Base-by-base conservation (phyloP, 1,284 basidiomycete species). In the Rhodotorula sp. region DNA sequence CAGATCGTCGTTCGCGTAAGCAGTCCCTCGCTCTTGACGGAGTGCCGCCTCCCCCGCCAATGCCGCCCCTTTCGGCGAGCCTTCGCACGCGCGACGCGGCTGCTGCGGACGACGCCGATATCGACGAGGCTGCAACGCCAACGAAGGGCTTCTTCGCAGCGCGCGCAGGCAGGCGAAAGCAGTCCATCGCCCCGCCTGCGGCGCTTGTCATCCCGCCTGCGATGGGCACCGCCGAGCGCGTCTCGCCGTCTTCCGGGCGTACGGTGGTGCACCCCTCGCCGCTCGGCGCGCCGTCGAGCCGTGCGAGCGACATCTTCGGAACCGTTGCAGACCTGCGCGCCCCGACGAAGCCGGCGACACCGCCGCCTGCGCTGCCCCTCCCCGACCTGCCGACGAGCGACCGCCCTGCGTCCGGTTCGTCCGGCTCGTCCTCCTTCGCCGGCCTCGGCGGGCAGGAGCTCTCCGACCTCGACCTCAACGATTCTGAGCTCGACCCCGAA, bases 181-280 rank as follows among this genome's bases (percentile, higher is more conserved):
- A 44, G 32, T 60, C 55, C 39, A 60, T 41, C 67, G 62, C 46
- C 22, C 44, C 12, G n/a, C 27, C 10, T 25, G 50, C 51, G 12
- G n/a, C 39, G 21, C 63, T 69, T 29, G 64, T 64, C 44, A 50
- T 69, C 41, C 56, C 61, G 9, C 36, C 59, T 19, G 17, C 21
- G 5, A 9, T 27, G 15, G n/a, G 48, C 48, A 6, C 36, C 13
- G 19, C 10, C 46, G 44, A 22, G 13, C 12, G 53, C 53, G 12
- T 39, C 27, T 61, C 48, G 58, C 58, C 58, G 7, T 32, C 44
- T 3, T 48, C 44, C 1, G n/a, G 29, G 32, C 12, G 25, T 17
- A 32, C 29, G 55, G 25, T 25, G 32, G 54, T 34, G 6, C 36
- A 19, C 17, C 56, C 1, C 54, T 56, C 34, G 34, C 54, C 34